Evolutionary conservation across 108 stramenopile species (phyloP).

Genomic region (Poteriospumella lacustris): DNA sequence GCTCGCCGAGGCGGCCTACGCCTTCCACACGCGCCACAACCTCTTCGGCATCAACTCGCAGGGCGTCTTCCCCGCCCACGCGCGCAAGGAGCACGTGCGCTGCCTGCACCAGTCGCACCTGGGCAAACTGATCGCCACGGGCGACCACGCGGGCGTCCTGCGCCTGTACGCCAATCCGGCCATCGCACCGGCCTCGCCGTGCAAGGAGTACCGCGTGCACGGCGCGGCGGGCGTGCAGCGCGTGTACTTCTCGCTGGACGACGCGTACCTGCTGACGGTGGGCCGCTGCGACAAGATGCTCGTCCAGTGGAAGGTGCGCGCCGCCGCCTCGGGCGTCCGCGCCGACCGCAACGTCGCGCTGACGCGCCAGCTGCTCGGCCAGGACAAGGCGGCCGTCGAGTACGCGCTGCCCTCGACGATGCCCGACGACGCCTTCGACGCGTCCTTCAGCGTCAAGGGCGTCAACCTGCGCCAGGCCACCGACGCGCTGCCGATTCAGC

Average conservation of each 20-base stretch:
- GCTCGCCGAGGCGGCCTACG: not conserved
- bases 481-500: too few relatives aligned
- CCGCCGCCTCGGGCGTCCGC: too few relatives aligned
- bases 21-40: not conserved
- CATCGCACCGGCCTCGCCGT: not conserved
- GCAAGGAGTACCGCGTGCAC: not conserved
- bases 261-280: conserved; percentile 10
- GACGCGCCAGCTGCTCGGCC: not conserved
- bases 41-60: conserved; percentile 11
- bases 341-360: not conserved
- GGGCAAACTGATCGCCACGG: not conserved
- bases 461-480: too few relatives aligned
- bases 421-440: not conserved
- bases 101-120: not conserved
- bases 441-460: not conserved
- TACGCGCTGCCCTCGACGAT: not conserved
- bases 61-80: not conserved
- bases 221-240: not conserved
- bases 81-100: not conserved
- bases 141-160: not conserved
- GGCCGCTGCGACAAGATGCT: not conserved
- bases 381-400: not conserved
- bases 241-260: not conserved
- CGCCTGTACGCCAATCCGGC: not conserved
- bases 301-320: conserved; percentile 27